These are phyloP conservation scores for Calendula officinalis DNA, from an alignment of 129 eudicot genomes.

Conservation along the genomic window DNA sequence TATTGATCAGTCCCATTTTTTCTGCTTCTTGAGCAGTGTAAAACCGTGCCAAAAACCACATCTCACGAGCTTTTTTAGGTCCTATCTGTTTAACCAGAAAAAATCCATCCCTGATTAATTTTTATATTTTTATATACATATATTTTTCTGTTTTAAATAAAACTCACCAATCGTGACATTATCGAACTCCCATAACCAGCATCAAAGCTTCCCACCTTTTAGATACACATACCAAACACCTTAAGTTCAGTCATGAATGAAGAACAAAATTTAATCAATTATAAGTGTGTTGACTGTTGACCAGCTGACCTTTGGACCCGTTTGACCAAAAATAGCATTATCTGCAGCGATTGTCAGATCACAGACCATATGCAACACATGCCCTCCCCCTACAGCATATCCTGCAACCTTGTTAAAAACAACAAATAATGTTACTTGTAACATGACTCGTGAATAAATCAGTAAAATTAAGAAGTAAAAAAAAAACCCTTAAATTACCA, in stretches of 20 bases:
- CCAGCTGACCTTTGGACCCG: slow-evolving; percentile 84
- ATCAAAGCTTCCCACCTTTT: slow-evolving; percentile 99
- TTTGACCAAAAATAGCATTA: slow-evolving; percentile 95
- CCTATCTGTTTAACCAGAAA: slow-evolving; percentile 62
- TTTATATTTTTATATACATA: no score
- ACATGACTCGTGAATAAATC: background rate
- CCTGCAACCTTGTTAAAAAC: slow-evolving; percentile 83
- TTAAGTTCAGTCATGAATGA: background rate
- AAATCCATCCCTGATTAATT: background rate
- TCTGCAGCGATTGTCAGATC: slow-evolving; percentile 98
- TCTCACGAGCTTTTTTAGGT: slow-evolving; percentile 97
- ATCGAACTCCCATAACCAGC: slow-evolving; percentile 98
- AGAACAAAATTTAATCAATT: background rate
- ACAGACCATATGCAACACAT: slow-evolving; percentile 93
- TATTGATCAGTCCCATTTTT: slow-evolving; percentile 88
- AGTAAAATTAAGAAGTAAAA: slow-evolving; percentile 2
- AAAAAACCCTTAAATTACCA: slow-evolving; percentile 56
- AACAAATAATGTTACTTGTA: slow-evolving; percentile 8
- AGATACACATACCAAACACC: slow-evolving; percentile 12
- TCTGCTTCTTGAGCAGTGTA: slow-evolving; percentile 91
- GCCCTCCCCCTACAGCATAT: slow-evolving; percentile 98
- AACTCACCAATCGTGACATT: slow-evolving; percentile 90
- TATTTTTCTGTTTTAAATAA: background rate
- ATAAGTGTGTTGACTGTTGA: slow-evolving; percentile 7
- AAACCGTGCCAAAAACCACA: slow-evolving; percentile 93